Base-by-base conservation (phyloP, 2,329 filamentous ascomycete species). In the Nannizziopsis barbatae region DNA sequence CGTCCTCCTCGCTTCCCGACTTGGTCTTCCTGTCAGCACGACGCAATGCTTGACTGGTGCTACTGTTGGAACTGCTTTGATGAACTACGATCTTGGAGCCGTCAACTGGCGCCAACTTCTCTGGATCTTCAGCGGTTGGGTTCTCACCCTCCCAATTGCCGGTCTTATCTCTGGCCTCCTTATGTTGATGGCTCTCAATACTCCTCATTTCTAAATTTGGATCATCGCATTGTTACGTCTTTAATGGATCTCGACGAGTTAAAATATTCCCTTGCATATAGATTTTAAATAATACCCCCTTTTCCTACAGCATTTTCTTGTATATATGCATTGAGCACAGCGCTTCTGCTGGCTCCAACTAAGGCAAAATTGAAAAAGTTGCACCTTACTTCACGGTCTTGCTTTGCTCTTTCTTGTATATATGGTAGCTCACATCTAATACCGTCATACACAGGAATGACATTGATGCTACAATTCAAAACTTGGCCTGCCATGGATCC, bases 121-220 rank as follows among this genome's bases (percentile, higher is more conserved):
- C 3, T 70, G 61, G 54, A 71, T 72, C 44, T 67, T 70, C 51
- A 59, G 62, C 39, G 68, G 66, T 7, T 72, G 70, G 70, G 57
- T 72, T 17, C 54, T 71, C 36, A 72, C 70, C 1, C 57, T 72
- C 10, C 70, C 70, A 36, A 55, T 52, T 45, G 69, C 70, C 6
- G 70, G 68, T 36, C 54, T 69, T 39, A 56, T 70, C 11, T 54
- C 65, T 11, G 69, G 69, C 1, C 41, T 69, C 27, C 33, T 71
- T 1, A 68, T 65, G 47, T 51, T 64, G 20, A 65, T 71, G 62
- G 66, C 67, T 5, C 50, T 71, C 44, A 71, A 71, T 53, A 58
- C 67, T 5, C 68, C 68, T 44, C 64, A 67, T 42, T 63, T 58
- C 31, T 60, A 56, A 33, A 38, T 30, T 27, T 27, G 31, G 12